These are phyloP conservation scores for Testicularia cyperi DNA, from an alignment of 1,284 basidiomycete species.

Conservation along the genomic window DNA sequence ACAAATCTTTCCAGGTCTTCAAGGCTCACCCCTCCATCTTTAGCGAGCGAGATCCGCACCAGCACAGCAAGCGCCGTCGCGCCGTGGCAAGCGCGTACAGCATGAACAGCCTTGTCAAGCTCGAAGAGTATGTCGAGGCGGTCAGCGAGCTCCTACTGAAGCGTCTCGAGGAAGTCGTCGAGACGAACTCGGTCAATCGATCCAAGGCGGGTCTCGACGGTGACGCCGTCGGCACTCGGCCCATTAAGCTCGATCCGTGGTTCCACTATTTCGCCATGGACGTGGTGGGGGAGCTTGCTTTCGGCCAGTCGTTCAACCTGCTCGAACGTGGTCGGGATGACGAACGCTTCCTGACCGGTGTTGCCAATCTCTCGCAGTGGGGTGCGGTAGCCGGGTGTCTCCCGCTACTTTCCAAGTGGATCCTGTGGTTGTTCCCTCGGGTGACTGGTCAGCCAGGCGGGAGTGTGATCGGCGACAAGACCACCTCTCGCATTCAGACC, in stretches of 20 bases:
- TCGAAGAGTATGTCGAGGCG: constrained; percentile 47
- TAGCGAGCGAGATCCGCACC: constrained; percentile 43
- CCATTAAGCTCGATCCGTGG: constrained; percentile 38
- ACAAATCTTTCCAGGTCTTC: constrained; percentile 38
- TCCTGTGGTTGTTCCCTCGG: constrained; percentile 28
- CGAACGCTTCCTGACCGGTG: constrained; percentile 35
- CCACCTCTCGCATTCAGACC: constrained; percentile 27
- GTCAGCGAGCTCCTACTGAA: constrained; percentile 34
- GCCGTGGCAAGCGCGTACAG: constrained; percentile 46
- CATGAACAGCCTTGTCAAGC: constrained; percentile 42
- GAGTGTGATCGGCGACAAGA: constrained; percentile 38
- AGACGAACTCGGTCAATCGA: constrained; percentile 12
- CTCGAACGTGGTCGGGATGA: constrained; percentile 29
- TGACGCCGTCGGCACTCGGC: constrained; percentile 7
- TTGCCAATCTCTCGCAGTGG: constrained; percentile 45
- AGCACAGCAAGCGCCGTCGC: constrained; percentile 37
- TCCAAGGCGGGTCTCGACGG: background rate
- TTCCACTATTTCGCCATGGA: constrained; percentile 53
- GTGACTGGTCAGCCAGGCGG: constrained; percentile 39
- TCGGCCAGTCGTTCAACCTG: constrained; percentile 34
- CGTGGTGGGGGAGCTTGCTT: constrained; percentile 46
- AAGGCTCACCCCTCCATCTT: constrained; percentile 44
- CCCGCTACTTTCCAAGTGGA: constrained; percentile 20
- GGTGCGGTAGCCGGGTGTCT: constrained; percentile 39
- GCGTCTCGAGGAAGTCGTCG: constrained; percentile 26